A percentile compares a stretch with the other conserved stretches of the same genome.
These are phyloP conservation scores for Antitrichia curtipendula DNA, from an alignment of 225 moss, liverwort and hornwort species.

Conservation along the genomic window DNA sequence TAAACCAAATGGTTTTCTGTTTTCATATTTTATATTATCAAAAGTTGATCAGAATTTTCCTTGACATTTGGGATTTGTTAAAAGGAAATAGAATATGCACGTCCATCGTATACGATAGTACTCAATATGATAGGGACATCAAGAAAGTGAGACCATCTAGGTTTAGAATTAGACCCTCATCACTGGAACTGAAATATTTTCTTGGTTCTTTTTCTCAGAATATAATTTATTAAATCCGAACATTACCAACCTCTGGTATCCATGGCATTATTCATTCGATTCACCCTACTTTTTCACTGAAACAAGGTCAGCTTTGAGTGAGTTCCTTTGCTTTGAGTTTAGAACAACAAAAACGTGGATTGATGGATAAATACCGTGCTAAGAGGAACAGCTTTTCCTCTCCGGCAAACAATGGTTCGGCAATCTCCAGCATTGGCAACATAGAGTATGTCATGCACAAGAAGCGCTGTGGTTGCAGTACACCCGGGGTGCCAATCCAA, in stretches of 20 bases:
- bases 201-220: background rate
- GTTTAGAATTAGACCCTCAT: background rate
- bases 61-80: background rate
- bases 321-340: background rate
- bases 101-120: background rate
- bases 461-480: slow-evolving; percentile 37
- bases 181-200: background rate
- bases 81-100: background rate
- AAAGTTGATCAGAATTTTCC: background rate
- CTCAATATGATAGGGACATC: background rate
- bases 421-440: slow-evolving; percentile 73
- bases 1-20: background rate
- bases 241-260: background rate
- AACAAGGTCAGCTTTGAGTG: background rate
- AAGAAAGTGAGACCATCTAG: background rate
- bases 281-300: background rate
- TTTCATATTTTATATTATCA: background rate
- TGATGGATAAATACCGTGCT: slow-evolving; percentile 28
- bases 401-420: slow-evolving; percentile 45
- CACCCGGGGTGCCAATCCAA: slow-evolving; percentile 61
- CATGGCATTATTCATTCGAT: background rate
- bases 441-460: slow-evolving; percentile 35
- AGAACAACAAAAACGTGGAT: background rate
- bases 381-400: slow-evolving; percentile 38
- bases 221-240: background rate